phyloP scores from a whole-genome alignment of 352 stramenopile genomes.

The Phytophthora pinifolia region DNA sequence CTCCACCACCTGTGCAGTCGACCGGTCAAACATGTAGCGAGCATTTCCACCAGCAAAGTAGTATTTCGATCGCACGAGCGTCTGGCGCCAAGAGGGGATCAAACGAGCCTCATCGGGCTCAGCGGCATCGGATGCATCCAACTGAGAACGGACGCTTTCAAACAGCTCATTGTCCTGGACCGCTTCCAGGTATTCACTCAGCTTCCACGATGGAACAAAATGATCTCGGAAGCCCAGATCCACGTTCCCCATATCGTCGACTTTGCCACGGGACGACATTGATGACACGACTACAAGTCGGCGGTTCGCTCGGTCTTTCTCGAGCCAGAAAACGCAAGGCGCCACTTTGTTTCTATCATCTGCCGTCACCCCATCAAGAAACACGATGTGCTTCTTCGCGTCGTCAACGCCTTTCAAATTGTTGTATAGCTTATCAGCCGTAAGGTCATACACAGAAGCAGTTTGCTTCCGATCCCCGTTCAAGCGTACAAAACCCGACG shows the following conservation, averaged over 20 bases:
- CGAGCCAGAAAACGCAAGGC: neutral
- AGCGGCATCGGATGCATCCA: neutral
- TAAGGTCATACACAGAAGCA: too few relatives aligned
- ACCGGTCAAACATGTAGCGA: slow-evolving; percentile 16
- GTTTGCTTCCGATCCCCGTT: slow-evolving; percentile 10
- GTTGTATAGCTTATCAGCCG: too few relatives aligned
- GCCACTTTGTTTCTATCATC: neutral
- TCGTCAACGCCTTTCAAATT: too few relatives aligned
- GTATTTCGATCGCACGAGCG: slow-evolving; percentile 10
- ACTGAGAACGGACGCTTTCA: neutral
- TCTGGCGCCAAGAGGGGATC: neutral
- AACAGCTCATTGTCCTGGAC: slow-evolving; percentile 10
- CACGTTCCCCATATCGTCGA: neutral
- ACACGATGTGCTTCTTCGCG: slow-evolving; percentile 5
- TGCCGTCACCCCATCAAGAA: too few relatives aligned
- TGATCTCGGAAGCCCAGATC: slow-evolving; percentile 2
- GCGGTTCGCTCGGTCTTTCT: neutral
- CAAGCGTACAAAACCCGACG: too few relatives aligned
- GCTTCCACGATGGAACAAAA: slow-evolving; percentile 5
- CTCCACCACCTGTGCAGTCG: neutral
- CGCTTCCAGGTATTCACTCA: slow-evolving; percentile 7
- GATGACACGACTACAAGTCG: slow-evolving; percentile 5
- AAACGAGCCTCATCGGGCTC: too few relatives aligned
- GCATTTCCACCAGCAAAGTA: slow-evolving; percentile 10
- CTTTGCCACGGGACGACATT: neutral